Base-by-base conservation (phyloP, 192 early-diverging fungal species). In the Backusella mclennaniae region DNA sequence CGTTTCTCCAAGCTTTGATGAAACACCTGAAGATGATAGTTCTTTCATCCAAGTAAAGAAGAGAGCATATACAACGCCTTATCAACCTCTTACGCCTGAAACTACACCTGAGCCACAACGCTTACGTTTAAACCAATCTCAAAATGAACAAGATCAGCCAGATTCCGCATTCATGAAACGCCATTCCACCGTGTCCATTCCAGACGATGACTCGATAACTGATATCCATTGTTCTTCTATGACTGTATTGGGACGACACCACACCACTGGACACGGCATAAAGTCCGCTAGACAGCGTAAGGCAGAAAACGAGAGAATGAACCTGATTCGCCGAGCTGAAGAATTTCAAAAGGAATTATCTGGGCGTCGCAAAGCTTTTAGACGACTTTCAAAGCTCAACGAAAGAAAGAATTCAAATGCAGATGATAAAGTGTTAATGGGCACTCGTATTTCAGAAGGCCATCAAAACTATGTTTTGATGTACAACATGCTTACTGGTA, bases 401-500 rank as follows among this genome's bases (percentile, higher is more conserved):
- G 56, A 59, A 3, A 41, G 38, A 44, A 42, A 67, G 14, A 63
- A 74, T 15, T 41, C 29, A 44, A 39, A 52, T 2, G 81, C 82
- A 33, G 79, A 83, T 14, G 86, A 85, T 35, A 75, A 81, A 19
- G 82, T 84, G 3, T 63, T 87, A 26, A 86, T 94, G 23, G 97
- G 96, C 26, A 98, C 95, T 1, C 93, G 92, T 52, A 96, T 99
- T 56, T 91, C 91, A 23, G 95, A 97, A 68, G 95, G 92, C 35
- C 97, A 99, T 82, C 92, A 89, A 17, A 97, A 99, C 82, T 99
- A 97, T 81, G 89, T 96, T 73, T 86, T 98, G n/a, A 99, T 99
- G 96, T 98, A 96, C 86, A 96, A 98, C 75, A 99, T 99, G 97
- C 86, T 99, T 35, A 99, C 95, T 0, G 96, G 97, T 14, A 97